These are phyloP conservation scores for Zopfia rhizophila DNA, from an alignment of 2,329 filamentous ascomycete genomes.

Conservation along the genomic window DNA sequence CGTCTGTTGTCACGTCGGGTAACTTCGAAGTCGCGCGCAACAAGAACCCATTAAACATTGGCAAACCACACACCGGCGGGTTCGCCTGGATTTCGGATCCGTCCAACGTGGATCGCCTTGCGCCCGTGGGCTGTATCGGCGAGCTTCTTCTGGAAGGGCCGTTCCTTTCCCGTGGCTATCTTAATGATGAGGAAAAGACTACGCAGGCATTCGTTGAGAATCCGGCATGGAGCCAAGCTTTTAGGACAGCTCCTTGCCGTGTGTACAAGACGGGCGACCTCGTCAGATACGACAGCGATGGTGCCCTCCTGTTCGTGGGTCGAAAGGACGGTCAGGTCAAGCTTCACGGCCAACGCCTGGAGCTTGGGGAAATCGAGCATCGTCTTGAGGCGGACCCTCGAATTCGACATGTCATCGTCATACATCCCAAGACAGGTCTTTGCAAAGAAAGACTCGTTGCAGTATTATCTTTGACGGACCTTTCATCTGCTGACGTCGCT, in stretches of 20 bases:
- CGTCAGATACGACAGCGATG: slow-evolving; percentile 12
- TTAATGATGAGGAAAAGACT: slow-evolving; percentile 31
- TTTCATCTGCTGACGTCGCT: slow-evolving; percentile 32
- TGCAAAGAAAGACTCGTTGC: slow-evolving; percentile 53
- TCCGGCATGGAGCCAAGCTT: slow-evolving; percentile 10
- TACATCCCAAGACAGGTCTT: slow-evolving; percentile 52
- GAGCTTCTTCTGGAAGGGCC: slow-evolving; percentile 26
- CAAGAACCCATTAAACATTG: no score
- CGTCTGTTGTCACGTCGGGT: no score
- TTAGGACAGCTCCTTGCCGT: neutral
- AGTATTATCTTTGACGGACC: slow-evolving; percentile 50
- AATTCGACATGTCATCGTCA: slow-evolving; percentile 52
- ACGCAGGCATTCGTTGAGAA: slow-evolving; percentile 38
- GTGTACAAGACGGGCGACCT: slow-evolving; percentile 23
- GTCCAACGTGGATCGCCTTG: slow-evolving; percentile 23
- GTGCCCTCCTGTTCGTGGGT: slow-evolving; percentile 15
- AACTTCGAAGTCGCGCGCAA: no score
- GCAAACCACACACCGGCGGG: neutral
- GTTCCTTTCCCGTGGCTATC: slow-evolving; percentile 22
- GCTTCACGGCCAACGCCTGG: slow-evolving; percentile 23
- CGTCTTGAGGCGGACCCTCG: no score
- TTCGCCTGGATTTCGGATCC: slow-evolving; percentile 37
- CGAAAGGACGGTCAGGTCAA: slow-evolving; percentile 24
- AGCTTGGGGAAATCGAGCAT: slow-evolving; percentile 23
- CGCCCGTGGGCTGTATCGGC: slow-evolving; percentile 56